phyloP scores from a whole-genome alignment of 2,329 filamentous ascomycete genomes.

The Aspergillus carbonarius region DNA sequence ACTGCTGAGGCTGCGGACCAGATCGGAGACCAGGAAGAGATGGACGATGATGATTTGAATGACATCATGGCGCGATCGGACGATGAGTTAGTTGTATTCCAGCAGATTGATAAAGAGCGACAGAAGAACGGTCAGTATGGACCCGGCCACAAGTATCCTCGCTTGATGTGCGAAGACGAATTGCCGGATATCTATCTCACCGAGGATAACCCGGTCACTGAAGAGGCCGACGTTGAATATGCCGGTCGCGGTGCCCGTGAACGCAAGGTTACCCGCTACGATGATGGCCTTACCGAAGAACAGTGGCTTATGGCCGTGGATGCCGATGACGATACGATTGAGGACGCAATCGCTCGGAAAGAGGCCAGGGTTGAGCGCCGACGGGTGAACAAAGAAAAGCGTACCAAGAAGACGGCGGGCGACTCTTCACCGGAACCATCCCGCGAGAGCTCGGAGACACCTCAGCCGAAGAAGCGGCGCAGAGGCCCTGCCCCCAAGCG shows the following conservation, averaged over 20 bases:
- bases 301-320: constrained; percentile 99
- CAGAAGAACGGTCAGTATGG: constrained; percentile 68
- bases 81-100: constrained; percentile 74
- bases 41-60: constrained; percentile 98
- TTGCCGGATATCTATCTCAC: constrained; percentile 91
- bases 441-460: constrained; percentile 78
- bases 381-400: constrained; percentile 71
- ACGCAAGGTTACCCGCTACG: constrained; percentile 89
- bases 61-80: constrained; percentile 89
- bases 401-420: constrained; percentile 44
- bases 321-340: constrained; percentile 90
- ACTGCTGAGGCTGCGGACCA: constrained; percentile 66
- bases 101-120: constrained; percentile 77
- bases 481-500: constrained; percentile 81
- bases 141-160: constrained; percentile 64
- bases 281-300: constrained; percentile 96
- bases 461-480: constrained; percentile 73
- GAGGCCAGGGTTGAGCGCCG: constrained; percentile 80
- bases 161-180: constrained; percentile 83
- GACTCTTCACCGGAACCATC: constrained; percentile 78
- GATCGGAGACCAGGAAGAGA: constrained; percentile 87
- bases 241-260: constrained; percentile 90
- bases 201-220: constrained; percentile 76
- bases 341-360: constrained; percentile 88
- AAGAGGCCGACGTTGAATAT: constrained; percentile 72